A percentile compares a stretch with the other conserved stretches of the same genome.
Conservation (phyloP, 495 filamentous ascomycete genomes). For the Viridothelium virens region DNA sequence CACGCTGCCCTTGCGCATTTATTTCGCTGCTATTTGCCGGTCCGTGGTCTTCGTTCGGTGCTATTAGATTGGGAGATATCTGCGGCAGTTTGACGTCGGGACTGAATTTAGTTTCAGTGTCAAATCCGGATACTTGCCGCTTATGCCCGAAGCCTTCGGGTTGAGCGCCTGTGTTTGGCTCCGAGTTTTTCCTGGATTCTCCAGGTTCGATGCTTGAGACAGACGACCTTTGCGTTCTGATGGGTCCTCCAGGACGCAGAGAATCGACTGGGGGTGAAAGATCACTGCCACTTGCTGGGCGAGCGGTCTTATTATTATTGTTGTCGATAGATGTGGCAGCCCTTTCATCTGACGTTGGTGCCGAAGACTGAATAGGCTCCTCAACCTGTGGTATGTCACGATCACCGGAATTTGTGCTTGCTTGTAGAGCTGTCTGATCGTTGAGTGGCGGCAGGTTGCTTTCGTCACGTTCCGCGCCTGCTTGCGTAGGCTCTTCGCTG, state of each 20-base stretch:
- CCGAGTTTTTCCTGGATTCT: not conserved
- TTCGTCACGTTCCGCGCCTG: not conserved
- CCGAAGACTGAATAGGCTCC: not conserved
- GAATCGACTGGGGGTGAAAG: not conserved
- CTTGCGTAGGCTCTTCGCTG: not conserved
- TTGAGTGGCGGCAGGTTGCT: not conserved
- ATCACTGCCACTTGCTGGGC: not conserved
- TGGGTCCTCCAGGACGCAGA: not conserved
- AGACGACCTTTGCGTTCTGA: not conserved
- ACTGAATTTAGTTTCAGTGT: not conserved
- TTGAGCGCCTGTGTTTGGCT: not conserved
- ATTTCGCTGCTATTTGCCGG: not conserved
- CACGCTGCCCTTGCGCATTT: not conserved
- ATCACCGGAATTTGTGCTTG: not conserved
- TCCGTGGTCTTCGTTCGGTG: not conserved
- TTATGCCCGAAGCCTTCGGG: not conserved
- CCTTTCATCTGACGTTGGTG: not conserved
- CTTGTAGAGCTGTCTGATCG: not conserved
- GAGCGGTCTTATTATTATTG: not conserved
- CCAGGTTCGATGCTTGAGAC: conserved; percentile 2
- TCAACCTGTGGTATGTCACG: not conserved
- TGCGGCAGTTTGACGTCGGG: not conserved
- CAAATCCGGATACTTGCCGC: not conserved
- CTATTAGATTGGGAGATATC: not conserved
- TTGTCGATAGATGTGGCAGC: not conserved